Conservation (phyloP, 768 basidiomycete species). For the Udeniomyces megalosporus region DNA sequence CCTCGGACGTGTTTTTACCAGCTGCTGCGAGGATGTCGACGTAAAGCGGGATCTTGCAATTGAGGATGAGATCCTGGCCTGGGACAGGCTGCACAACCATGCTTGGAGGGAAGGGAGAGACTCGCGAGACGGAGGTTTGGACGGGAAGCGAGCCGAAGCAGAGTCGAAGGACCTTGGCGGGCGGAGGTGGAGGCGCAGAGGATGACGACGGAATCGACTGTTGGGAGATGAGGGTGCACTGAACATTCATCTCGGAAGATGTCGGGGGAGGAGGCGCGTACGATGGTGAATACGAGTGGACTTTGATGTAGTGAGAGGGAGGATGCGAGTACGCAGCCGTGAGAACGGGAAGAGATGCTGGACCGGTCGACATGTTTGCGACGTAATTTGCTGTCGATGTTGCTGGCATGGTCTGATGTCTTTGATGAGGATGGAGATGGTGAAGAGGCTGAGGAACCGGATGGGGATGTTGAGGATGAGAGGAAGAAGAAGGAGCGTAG, state of each 20-base stretch:
- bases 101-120: background rate
- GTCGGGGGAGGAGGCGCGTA: background rate
- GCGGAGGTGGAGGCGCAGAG: background rate
- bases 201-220: background rate
- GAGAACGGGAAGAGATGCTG: background rate
- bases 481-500: no score
- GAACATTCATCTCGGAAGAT: background rate
- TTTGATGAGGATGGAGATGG: no score
- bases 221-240: slow-evolving; percentile 9
- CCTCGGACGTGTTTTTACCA: background rate
- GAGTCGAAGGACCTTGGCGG: slow-evolving; percentile 6
- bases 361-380: no score
- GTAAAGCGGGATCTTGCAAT: slow-evolving; percentile 1
- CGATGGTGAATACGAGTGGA: slow-evolving; percentile 8
- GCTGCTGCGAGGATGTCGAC: background rate
- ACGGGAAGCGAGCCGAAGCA: slow-evolving; percentile 1
- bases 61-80: slow-evolving; percentile 11
- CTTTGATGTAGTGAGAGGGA: slow-evolving; percentile 4
- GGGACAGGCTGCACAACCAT: background rate
- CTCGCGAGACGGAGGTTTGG: background rate
- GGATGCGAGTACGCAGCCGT: background rate
- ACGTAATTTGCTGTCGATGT: no score
- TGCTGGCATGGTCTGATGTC: no score
- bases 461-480: no score
- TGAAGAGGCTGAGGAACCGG: no score